phyloP scores from a whole-genome alignment of 352 stramenopile species.

The Phytophthora syringae region DNA sequence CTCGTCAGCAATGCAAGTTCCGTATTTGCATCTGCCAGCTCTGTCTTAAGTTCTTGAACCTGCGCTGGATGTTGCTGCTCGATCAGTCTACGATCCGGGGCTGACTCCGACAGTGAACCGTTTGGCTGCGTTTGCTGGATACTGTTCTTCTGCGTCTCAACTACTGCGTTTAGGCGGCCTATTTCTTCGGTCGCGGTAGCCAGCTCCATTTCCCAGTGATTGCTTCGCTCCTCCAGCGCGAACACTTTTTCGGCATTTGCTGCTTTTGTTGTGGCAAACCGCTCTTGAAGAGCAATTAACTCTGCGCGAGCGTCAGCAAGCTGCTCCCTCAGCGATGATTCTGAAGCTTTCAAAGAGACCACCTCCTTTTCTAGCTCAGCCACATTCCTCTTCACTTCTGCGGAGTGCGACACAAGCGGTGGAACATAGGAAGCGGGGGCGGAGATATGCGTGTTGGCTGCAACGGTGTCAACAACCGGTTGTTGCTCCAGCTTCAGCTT shows the following conservation, averaged over 20 bases:
- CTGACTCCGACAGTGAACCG: background rate
- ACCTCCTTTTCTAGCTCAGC: conserved; percentile 38
- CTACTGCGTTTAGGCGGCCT: conserved; percentile 12
- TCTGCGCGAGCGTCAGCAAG: conserved; percentile 27
- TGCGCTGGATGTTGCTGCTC: conserved; percentile 1
- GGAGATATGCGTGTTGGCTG: background rate
- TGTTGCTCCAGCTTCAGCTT: conserved; percentile 29
- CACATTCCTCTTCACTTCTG: conserved; percentile 8
- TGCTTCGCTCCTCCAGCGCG: conserved; percentile 40
- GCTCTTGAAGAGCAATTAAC: conserved; percentile 36
- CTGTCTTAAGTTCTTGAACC: conserved; percentile 24
- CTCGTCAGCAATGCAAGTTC: conserved; percentile 34
- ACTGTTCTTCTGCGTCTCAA: conserved; percentile 6
- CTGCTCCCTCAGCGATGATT: conserved; percentile 28
- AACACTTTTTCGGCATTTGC: conserved; percentile 52
- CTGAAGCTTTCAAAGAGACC: conserved; percentile 21
- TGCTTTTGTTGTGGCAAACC: conserved; percentile 45
- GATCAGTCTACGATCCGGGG: background rate
- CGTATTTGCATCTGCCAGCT: conserved; percentile 32
- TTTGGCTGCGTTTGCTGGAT: background rate
- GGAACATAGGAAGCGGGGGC: background rate
- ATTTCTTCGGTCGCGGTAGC: conserved; percentile 26
- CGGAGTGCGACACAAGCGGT: background rate
- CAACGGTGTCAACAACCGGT: background rate
- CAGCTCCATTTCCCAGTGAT: conserved; percentile 34